phyloP scores from a whole-genome alignment of 2,329 filamentous ascomycete genomes.

The Aspergillus chevalieri region DNA sequence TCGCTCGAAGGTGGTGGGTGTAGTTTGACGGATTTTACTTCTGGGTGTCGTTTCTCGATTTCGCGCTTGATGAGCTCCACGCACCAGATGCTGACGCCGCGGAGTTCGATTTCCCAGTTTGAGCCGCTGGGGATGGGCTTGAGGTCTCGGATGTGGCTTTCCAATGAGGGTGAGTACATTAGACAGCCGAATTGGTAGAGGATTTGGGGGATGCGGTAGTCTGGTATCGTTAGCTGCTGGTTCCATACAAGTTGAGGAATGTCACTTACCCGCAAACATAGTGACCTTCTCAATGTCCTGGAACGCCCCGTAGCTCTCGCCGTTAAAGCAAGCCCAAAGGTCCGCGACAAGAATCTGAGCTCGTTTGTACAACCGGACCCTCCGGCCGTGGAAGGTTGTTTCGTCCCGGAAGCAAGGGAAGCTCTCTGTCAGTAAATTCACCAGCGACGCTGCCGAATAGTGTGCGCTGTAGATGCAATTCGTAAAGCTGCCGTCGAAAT shows the following conservation, averaged over 20 bases:
- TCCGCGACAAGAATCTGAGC: slow-evolving; percentile 96
- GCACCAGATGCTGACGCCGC: slow-evolving; percentile 93
- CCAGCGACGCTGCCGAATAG: slow-evolving; percentile 73
- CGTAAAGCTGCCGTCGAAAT: slow-evolving; percentile 67
- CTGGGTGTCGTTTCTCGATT: slow-evolving; percentile 67
- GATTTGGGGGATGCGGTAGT: slow-evolving; percentile 95
- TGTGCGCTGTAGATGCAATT: slow-evolving; percentile 69
- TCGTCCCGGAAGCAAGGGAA: slow-evolving; percentile 86
- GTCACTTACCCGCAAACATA: slow-evolving; percentile 70
- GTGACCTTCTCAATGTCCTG: slow-evolving; percentile 90
- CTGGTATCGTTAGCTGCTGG: slow-evolving; percentile 33
- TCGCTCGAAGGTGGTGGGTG: slow-evolving; percentile 3
- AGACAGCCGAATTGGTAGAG: slow-evolving; percentile 76
- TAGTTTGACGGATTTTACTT: slow-evolving; percentile 42
- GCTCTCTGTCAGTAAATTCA: slow-evolving; percentile 75
- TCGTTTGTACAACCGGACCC: slow-evolving; percentile 80
- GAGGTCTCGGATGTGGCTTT: slow-evolving; percentile 60
- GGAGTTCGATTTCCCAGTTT: slow-evolving; percentile 77
- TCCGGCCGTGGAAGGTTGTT: slow-evolving; percentile 64
- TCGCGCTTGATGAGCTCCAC: slow-evolving; percentile 81
- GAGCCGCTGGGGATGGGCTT: slow-evolving; percentile 65
- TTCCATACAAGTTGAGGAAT: neutral
- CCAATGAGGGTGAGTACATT: slow-evolving; percentile 73
- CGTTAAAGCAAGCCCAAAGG: slow-evolving; percentile 91
- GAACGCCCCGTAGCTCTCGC: slow-evolving; percentile 71